Evolutionary conservation across 192 early-diverging fungal species (phyloP).

Genomic region (Linnemannia exigua): DNA sequence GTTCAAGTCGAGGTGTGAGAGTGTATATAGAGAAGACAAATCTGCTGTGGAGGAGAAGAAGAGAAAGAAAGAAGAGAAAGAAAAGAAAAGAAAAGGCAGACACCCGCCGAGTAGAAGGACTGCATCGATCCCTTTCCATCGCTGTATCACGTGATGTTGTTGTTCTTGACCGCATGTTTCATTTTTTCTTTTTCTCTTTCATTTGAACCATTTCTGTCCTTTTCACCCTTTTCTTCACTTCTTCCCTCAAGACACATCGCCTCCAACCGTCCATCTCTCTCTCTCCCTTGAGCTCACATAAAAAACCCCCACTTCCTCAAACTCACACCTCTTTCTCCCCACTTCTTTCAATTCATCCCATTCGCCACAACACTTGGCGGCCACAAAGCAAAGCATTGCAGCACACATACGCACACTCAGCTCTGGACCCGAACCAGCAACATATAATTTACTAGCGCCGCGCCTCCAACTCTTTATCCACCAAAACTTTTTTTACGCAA

Average conservation of each 20-base stretch:
- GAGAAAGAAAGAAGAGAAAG: background rate
- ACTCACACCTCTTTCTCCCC: background rate
- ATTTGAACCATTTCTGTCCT: no score
- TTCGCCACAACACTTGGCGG: background rate
- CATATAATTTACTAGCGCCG: background rate
- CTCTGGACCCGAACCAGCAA: background rate
- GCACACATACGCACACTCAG: background rate
- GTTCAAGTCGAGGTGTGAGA: background rate
- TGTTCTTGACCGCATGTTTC: background rate
- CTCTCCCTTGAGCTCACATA: background rate
- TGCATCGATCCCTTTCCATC: background rate
- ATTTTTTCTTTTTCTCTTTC: background rate
- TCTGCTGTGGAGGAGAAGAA: background rate
- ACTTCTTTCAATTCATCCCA: background rate
- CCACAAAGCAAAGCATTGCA: background rate
- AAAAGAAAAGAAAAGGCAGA: background rate
- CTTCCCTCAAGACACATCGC: background rate
- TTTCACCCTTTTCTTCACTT: background rate
- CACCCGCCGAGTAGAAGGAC: background rate
- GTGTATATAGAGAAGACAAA: background rate
- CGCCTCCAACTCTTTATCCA: background rate
- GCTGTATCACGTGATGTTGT: background rate
- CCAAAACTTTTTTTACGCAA: background rate
- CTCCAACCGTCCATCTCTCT: background rate
- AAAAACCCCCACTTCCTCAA: background rate